Evolutionary conservation across 2,329 filamentous ascomycete genomes (phyloP).

Genomic region (Gremmenia infestans): DNA sequence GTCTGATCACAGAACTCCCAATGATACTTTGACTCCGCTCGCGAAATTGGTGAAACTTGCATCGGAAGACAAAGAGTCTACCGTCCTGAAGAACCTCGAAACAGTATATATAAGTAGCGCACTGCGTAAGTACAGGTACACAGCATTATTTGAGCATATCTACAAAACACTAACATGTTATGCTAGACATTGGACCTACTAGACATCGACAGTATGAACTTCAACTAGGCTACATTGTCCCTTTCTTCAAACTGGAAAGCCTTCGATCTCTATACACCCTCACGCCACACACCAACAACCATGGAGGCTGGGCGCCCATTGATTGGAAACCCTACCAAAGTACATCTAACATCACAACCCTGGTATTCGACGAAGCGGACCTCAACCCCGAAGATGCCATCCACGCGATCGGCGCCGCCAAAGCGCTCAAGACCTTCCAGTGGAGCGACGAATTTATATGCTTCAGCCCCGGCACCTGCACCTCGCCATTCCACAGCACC

Average conservation of each 20-base stretch:
- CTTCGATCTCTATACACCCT: slow-evolving; percentile 9
- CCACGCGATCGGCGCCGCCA: slow-evolving; percentile 2
- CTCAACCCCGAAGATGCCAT: slow-evolving; percentile 1
- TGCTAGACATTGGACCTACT: slow-evolving; percentile 7
- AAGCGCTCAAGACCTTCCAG: slow-evolving; percentile 5
- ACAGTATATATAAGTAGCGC: slow-evolving; percentile 11
- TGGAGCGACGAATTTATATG: slow-evolving; percentile 4
- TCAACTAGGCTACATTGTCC: slow-evolving; percentile 3
- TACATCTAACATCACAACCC: slow-evolving; percentile 8
- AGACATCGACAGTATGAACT: slow-evolving; percentile 10
- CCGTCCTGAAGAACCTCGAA: slow-evolving; percentile 6
- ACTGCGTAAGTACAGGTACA: slow-evolving; percentile 6
- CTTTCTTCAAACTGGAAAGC: slow-evolving; percentile 6
- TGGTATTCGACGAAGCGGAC: slow-evolving; percentile 9
- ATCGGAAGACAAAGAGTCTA: not conserved
- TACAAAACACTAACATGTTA: too few relatives aligned
- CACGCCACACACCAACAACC: not conserved
- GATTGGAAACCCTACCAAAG: not conserved
- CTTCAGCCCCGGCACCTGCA: not conserved
- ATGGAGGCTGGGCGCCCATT: not conserved
- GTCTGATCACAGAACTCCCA: not conserved
- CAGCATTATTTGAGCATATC: too few relatives aligned
- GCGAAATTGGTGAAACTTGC: not conserved
- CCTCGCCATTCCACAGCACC: slow-evolving; percentile 2
- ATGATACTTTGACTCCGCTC: not conserved